Evolutionary conservation across 2,329 filamentous ascomycete species (phyloP), one percentile per base, ranked within the genome.

Genomic region (Capronia americana): DNA sequence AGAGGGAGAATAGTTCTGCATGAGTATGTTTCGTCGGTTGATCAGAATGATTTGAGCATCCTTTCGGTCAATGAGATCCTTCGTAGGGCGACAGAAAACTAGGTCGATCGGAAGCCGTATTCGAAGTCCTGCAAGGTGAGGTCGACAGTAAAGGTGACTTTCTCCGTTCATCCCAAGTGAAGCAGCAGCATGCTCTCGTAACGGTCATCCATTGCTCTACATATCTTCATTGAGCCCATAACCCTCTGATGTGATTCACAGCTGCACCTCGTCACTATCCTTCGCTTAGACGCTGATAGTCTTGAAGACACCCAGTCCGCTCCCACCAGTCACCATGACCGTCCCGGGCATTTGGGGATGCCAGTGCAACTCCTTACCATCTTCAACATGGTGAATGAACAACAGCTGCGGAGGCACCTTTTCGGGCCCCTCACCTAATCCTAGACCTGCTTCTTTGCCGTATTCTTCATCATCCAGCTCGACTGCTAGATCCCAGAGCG

Each of bases 301-400:
- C 78, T 91, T 89, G 80, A 93, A 92, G 57, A 93, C 88, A 75
- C 86, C 86, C 79, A 99, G 97, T 59, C 88, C 88, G 79, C 89
- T 89, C 75, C 93, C 90, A 10, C 95, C 95, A 0, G 95, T 99
- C 1, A 92, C 93, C 80, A 98, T 89, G 68, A 98, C 81, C 38
- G 88, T 89, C 32, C 95, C 95, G 0, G 92, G 91, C 77, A 98
- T 97, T 82, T 99, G 95, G 38, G 91, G 91, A 81, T 98, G 94
- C 94, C 95, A 99, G 81, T 99, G 95, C 44, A 93, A 82, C 81
- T 99, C 95, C 86, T 97, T 98, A 64, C 93, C 93, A 73, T 92
- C 89, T 74, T 96, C 91, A 83, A 96, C 92, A 77, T 96, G 97
- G 81, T 99, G 95, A 75, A 97, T 93, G 79, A 99, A 99, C 70